A percentile compares a stretch with the other conserved stretches of the same genome.
phyloP scores from a whole-genome alignment of 225 moss, liverwort and hornwort genomes.

The Physcomitrium patens region DNA sequence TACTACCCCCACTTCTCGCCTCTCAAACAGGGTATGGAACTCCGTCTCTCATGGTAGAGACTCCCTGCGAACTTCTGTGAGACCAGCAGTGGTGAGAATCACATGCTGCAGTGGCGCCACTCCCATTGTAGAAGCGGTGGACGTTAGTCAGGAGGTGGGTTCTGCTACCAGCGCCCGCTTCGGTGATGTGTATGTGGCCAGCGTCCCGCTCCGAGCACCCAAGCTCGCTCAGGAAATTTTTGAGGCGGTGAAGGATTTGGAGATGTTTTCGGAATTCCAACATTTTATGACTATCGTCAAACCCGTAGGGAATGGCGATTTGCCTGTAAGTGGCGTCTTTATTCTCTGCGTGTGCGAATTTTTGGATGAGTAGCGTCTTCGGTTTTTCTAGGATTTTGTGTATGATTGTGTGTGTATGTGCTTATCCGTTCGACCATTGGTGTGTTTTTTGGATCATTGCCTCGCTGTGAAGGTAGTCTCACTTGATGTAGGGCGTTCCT shows the following conservation, averaged over 20 bases:
- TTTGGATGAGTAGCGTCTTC: not conserved
- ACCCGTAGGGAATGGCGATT: constrained; percentile 25
- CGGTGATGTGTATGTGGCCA: constrained; percentile 60
- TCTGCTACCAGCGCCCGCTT: constrained; percentile 4
- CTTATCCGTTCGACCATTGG: too few relatives aligned
- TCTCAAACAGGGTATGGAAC: constrained; percentile 4
- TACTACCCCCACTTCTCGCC: not conserved
- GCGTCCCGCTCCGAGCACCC: constrained; percentile 50
- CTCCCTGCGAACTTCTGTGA: not conserved
- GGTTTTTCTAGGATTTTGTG: not conserved
- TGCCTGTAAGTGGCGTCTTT: constrained; percentile 43
- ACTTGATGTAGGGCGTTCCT: too few relatives aligned
- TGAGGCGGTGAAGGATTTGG: constrained; percentile 30
- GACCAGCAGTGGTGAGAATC: constrained; percentile 23
- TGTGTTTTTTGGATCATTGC: too few relatives aligned
- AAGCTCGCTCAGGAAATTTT: constrained; percentile 32
- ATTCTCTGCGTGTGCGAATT: not conserved
- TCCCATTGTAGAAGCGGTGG: not conserved
- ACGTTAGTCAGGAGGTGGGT: not conserved
- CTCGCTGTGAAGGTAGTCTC: too few relatives aligned
- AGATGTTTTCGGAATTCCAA: constrained; percentile 38
- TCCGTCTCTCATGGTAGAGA: not conserved
- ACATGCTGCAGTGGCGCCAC: constrained; percentile 22
- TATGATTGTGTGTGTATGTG: not conserved
- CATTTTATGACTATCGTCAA: constrained; percentile 62